phyloP scores from a whole-genome alignment of 2,329 filamentous ascomycete species.

The Sordariomycetes sp. region DNA sequence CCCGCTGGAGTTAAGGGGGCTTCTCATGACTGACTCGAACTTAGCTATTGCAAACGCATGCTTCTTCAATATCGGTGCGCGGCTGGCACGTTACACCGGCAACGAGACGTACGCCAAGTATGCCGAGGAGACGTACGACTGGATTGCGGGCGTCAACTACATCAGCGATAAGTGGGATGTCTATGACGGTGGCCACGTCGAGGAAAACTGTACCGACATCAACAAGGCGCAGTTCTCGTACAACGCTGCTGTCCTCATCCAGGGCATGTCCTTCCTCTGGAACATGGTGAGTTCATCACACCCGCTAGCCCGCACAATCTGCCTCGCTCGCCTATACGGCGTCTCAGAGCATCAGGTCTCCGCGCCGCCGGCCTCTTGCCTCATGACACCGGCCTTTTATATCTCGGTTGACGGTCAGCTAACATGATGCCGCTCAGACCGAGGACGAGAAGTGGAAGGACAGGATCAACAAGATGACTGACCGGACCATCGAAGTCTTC shows the following conservation, averaged over 20 bases:
- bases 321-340: neutral
- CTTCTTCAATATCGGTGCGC: constrained; percentile 53
- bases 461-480: constrained; percentile 35
- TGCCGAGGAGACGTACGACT: constrained; percentile 42
- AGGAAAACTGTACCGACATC: constrained; percentile 35
- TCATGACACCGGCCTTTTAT: constrained; percentile 17
- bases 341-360: neutral
- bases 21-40: neutral
- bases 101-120: constrained; percentile 52
- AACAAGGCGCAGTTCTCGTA: constrained; percentile 42
- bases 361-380: neutral
- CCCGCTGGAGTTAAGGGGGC: neutral
- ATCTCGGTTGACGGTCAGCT: neutral
- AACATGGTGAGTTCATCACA: constrained; percentile 23
- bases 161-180: constrained; percentile 45
- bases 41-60: constrained; percentile 46
- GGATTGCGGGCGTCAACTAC: constrained; percentile 33
- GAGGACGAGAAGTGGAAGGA: constrained; percentile 31
- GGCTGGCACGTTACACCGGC: constrained; percentile 57
- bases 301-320: neutral
- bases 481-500: constrained; percentile 28
- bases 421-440: constrained; percentile 10
- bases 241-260: constrained; percentile 36
- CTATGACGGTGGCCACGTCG: constrained; percentile 40
- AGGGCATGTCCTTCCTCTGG: constrained; percentile 46